Conservation (phyloP, 345 rosid species). For the Citrus medica region DNA sequence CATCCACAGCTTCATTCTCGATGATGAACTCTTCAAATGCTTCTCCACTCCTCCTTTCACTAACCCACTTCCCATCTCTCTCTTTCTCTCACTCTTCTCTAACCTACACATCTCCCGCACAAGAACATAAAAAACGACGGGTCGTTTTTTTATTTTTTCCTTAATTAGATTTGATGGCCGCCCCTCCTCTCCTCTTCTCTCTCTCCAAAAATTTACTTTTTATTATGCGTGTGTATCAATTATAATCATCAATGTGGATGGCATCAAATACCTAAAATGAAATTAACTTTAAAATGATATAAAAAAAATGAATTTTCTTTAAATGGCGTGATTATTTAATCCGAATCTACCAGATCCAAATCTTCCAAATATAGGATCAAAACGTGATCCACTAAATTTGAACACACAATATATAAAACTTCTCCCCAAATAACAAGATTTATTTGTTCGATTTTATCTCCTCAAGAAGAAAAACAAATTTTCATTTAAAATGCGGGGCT, state of each 20-base stretch:
- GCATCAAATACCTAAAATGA: slow-evolving; percentile 5
- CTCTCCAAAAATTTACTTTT: neutral
- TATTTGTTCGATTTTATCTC: neutral
- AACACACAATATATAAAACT: neutral
- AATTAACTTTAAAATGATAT: no score
- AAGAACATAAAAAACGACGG: slow-evolving; percentile 5
- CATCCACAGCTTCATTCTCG: slow-evolving; percentile 78
- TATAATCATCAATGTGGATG: slow-evolving; percentile 27
- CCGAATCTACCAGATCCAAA: slow-evolving; percentile 31
- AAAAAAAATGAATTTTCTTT: neutral
- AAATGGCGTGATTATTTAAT: neutral
- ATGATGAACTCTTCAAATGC: slow-evolving; percentile 44
- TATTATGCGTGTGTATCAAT: no score
- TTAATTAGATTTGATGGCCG: no score
- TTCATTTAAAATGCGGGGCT: no score
- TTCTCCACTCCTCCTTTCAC: slow-evolving; percentile 33
- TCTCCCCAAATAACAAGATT: neutral
- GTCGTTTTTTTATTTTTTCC: neutral
- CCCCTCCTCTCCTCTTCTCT: no score
- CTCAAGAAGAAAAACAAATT: neutral
- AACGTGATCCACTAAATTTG: neutral
- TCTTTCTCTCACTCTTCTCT: slow-evolving; percentile 32
- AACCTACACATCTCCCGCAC: slow-evolving; percentile 38
- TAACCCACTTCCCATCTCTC: slow-evolving; percentile 43
- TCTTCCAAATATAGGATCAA: slow-evolving; percentile 11